phyloP scores from a whole-genome alignment of 2,329 filamentous ascomycete species.

The Tolypocladium pustulatum region DNA sequence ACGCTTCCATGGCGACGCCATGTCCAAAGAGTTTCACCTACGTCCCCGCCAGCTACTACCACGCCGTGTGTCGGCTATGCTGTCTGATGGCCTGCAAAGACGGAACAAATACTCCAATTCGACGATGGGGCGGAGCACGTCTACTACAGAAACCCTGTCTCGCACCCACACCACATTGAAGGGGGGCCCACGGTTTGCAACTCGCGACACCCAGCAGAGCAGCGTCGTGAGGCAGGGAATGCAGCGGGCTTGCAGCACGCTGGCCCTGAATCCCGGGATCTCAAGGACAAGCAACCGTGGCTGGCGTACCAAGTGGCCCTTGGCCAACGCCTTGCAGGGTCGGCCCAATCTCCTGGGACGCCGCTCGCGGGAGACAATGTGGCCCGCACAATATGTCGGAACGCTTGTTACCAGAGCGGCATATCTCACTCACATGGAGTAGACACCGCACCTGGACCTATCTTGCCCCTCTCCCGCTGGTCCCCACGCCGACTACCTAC shows the following conservation, averaged over 20 bases:
- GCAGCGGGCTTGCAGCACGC: background rate
- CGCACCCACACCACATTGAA: background rate
- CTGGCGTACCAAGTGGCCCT: conserved; percentile 2
- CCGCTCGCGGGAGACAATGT: background rate
- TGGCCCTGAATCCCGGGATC: background rate
- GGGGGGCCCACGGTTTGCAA: background rate
- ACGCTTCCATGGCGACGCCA: background rate
- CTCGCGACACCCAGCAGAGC: background rate
- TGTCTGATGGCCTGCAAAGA: no score
- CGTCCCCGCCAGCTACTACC: background rate
- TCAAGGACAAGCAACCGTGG: background rate
- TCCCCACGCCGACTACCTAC: background rate
- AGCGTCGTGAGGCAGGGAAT: background rate
- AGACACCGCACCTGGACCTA: background rate
- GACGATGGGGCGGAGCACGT: background rate
- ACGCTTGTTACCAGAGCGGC: background rate
- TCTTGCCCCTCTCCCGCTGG: background rate
- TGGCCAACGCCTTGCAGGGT: conserved; percentile 3
- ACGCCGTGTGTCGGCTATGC: no score
- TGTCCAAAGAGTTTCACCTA: background rate
- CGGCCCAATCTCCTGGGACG: conserved; percentile 7
- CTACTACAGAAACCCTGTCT: background rate
- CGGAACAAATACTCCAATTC: no score
- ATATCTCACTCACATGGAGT: background rate
- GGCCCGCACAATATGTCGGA: background rate